A percentile compares a stretch with the other conserved stretches of the same genome.
phyloP scores from a whole-genome alignment of 2,329 filamentous ascomycete genomes.

The Colletotrichum cordylinicola region DNA sequence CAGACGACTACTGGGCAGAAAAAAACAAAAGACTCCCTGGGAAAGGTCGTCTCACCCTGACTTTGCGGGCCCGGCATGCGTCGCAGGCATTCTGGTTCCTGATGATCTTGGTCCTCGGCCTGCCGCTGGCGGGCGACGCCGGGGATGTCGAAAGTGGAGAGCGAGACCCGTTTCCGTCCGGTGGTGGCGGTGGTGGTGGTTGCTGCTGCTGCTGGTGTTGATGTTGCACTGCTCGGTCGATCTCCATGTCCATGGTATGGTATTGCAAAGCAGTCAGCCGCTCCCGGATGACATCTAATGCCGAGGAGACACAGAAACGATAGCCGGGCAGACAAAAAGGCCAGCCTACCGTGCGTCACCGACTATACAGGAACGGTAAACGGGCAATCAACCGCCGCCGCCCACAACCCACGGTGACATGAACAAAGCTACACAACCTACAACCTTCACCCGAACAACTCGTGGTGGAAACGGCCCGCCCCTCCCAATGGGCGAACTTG shows the following conservation, averaged over 20 bases:
- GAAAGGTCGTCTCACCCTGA: constrained; percentile 25
- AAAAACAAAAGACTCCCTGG: neutral
- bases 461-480: neutral
- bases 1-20: neutral
- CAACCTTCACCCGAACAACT: neutral
- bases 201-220: neutral
- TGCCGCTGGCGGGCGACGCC: neutral
- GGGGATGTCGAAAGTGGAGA: neutral
- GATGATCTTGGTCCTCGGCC: neutral
- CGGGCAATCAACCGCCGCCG: neutral
- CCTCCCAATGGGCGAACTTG: neutral
- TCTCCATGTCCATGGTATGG: neutral
- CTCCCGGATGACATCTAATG: neutral
- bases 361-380: neutral
- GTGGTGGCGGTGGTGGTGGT: neutral
- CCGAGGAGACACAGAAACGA: neutral
- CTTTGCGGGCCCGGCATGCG: constrained; percentile 31
- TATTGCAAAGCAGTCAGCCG: neutral
- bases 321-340: neutral
- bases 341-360: neutral
- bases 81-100: constrained; percentile 35
- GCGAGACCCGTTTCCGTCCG: neutral
- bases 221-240: neutral
- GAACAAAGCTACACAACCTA: neutral
- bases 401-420: neutral